Base-by-base conservation (phyloP, 2,329 filamentous ascomycete species). In the Thielaviopsis populi region DNA sequence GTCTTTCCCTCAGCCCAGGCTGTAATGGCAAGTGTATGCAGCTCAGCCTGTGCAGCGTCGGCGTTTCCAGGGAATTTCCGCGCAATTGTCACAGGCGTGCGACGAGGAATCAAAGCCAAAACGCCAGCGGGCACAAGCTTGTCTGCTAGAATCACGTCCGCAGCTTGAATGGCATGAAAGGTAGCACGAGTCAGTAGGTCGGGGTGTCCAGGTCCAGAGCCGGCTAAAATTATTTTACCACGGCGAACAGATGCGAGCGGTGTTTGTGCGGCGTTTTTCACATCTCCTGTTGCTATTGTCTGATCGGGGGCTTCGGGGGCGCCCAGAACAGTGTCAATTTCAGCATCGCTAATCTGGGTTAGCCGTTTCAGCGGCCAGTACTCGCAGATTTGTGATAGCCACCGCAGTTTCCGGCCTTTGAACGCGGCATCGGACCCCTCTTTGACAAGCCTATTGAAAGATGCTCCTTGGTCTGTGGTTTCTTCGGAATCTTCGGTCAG, bases 51-150 rank as follows among this genome's bases (percentile, higher is more conserved):
- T 0, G 94, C 94, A 54, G 84, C 84, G 69, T 99, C 94, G 48
- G 94, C 94, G 74, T 99, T 97, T 24, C 94, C 94, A 0, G 94
- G 94, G 74, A 99, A 99, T 73, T 99, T 99, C 70, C 91, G 87
- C 3, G 94, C 92, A 69, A 99, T 99, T 70, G 89, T 85, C 13
- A 97, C 86, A 10, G 87, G 86, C 8, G 91, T 95, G 63, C 92
- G 84, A 42, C 94, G 89, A 1, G 94, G 94, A 64, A 97, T 88
- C 17, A 99, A 83, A 68, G 92, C 89, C 10, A 99, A 79, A 2
- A 99, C 89, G 7, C 87, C 84, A 0, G 89, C 80, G 0, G 94
- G 89, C 2, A 94, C 88, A 59, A 94, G 85, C 75, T 94, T 94
- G 75, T 94, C 89, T 50, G 88, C 89, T 4, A 94, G 83, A 66